Conservation (phyloP, 441 rosid genomes). For the Corymbia calophylla region DNA sequence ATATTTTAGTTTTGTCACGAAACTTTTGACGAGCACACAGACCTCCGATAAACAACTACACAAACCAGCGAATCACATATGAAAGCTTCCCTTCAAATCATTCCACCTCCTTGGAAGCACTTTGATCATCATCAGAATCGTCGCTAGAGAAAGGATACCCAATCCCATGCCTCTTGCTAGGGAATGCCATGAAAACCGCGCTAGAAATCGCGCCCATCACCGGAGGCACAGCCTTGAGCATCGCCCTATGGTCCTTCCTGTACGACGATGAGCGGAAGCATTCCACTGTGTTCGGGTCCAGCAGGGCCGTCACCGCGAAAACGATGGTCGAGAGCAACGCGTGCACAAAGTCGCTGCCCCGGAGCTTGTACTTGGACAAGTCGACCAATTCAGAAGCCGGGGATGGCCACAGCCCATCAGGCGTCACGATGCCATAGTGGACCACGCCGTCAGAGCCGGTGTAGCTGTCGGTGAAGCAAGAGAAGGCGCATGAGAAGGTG, state of each 20-base stretch:
- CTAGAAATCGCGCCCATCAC: constrained; percentile 59
- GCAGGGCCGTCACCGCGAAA: constrained; percentile 41
- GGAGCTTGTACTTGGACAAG: constrained; percentile 40
- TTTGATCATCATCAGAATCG: too few species aligned
- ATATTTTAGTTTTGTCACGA: neutral
- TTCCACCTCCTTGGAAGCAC: neutral
- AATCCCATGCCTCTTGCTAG: constrained; percentile 73
- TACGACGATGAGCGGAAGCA: constrained; percentile 65
- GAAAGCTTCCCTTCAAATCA: neutral
- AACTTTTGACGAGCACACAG: neutral
- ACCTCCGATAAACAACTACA: neutral
- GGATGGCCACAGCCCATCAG: constrained; percentile 50
- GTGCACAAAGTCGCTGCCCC: constrained; percentile 60
- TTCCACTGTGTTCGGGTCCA: constrained; percentile 52
- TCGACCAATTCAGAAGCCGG: constrained; percentile 25
- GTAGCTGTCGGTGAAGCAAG: constrained; percentile 75
- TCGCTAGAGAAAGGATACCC: constrained; percentile 38
- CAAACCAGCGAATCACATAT: neutral
- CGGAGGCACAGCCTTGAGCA: constrained; percentile 66
- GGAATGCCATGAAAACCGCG: constrained; percentile 44
- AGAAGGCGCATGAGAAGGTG: constrained; percentile 54
- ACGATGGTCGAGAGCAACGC: constrained; percentile 49
- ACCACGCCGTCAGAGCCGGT: constrained; percentile 31
- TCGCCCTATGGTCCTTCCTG: constrained; percentile 27
- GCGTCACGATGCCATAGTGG: constrained; percentile 53